Evolutionary conservation across 345 rosid genomes (phyloP).

Genomic region (Pseudoturritis turrita): DNA sequence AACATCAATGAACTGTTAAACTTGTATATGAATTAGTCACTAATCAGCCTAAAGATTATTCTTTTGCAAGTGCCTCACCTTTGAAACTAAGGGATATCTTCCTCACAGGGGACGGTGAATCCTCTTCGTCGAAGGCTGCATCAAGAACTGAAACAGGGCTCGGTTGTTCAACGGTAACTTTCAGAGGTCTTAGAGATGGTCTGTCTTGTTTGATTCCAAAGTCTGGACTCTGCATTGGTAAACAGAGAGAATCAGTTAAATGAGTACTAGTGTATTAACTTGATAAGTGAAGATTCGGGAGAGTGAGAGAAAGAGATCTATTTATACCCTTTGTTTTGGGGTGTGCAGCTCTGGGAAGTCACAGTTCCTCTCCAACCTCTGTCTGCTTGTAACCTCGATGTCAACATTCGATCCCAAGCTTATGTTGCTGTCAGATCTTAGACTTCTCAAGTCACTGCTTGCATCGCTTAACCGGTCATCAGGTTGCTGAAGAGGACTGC

Average conservation of each 20-base stretch:
- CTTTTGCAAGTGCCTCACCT: constrained; percentile 44
- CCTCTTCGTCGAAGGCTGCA: constrained; percentile 66
- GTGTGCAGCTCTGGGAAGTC: constrained; percentile 31
- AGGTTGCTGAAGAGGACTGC: constrained; percentile 29
- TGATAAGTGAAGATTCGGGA: constrained; percentile 4
- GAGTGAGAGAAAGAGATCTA: background rate
- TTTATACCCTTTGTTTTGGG: constrained; percentile 38
- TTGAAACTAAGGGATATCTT: constrained; percentile 52
- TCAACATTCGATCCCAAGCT: constrained; percentile 49
- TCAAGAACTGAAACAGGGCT: constrained; percentile 94
- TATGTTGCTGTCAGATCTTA: constrained; percentile 50
- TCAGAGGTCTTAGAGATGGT: constrained; percentile 24
- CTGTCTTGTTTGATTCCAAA: constrained; percentile 37
- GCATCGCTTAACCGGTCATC: constrained; percentile 42
- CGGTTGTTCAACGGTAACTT: constrained; percentile 63
- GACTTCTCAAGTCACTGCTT: constrained; percentile 43
- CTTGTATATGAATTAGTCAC: background rate
- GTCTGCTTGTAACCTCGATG: constrained; percentile 56
- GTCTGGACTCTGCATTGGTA: constrained; percentile 42
- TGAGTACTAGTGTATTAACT: constrained; percentile 2
- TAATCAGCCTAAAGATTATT: background rate
- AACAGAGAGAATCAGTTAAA: constrained; percentile 16
- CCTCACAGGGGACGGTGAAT: constrained; percentile 75
- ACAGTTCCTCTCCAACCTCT: constrained; percentile 37
- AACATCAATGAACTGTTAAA: background rate